Conservation (phyloP, 2,329 filamentous ascomycete genomes). For the Amphichorda felina region DNA sequence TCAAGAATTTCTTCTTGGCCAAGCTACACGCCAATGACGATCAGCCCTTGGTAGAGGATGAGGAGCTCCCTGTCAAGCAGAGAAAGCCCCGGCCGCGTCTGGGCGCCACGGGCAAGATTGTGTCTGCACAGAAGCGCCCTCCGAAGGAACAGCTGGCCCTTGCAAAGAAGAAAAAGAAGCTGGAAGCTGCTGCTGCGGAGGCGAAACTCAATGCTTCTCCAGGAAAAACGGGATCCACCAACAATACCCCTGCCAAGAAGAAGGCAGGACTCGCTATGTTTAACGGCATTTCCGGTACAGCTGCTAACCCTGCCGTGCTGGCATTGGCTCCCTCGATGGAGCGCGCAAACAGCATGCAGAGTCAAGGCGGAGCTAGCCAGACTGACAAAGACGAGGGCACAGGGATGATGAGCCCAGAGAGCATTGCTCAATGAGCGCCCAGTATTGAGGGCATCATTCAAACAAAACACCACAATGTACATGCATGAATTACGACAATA, state of each 20-base stretch:
- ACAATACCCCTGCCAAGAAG: constrained; percentile 39
- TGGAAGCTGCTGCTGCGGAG: constrained; percentile 46
- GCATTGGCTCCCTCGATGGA: constrained; percentile 41
- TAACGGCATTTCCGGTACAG: constrained; percentile 23
- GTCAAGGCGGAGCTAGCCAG: constrained; percentile 46
- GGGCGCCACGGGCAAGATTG: constrained; percentile 71
- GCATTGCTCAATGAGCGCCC: constrained; percentile 38
- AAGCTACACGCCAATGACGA: constrained; percentile 77
- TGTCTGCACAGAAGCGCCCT: constrained; percentile 70
- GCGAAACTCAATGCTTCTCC: constrained; percentile 25
- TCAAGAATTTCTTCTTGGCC: constrained; percentile 82
- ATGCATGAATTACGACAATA: background rate
- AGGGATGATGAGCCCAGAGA: constrained; percentile 80
- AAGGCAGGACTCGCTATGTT: constrained; percentile 22
- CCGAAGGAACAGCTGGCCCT: constrained; percentile 72
- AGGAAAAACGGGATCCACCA: constrained; percentile 20
- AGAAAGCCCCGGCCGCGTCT: constrained; percentile 57
- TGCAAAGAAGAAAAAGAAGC: constrained; percentile 81
- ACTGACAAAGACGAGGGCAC: constrained; percentile 57
- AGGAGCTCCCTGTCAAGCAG: constrained; percentile 89
- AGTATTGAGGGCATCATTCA: constrained; percentile 50
- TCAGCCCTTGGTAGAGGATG: constrained; percentile 80
- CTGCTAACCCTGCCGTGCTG: constrained; percentile 25
- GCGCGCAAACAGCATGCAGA: constrained; percentile 44
- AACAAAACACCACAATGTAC: constrained; percentile 9